A percentile compares a stretch with the other conserved stretches of the same genome.
These are phyloP conservation scores for Xylogone sp. DNA, from an alignment of 2,329 filamentous ascomycete genomes.

Conservation along the genomic window DNA sequence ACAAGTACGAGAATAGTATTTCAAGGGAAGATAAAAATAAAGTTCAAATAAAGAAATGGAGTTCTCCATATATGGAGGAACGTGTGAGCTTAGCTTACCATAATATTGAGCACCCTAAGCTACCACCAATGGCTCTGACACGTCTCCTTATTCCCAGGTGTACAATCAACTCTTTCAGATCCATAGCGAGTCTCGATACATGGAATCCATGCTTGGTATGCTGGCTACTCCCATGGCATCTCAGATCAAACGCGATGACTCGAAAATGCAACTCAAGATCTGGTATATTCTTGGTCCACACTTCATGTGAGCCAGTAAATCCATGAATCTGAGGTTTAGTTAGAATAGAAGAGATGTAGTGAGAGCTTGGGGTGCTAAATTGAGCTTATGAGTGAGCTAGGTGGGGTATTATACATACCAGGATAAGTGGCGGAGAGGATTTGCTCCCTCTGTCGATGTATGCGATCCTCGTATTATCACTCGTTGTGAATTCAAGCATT, in stretches of 20 bases:
- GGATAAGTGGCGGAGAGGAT: constrained; percentile 4
- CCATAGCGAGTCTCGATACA: constrained; percentile 26
- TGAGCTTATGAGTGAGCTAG: too few relatives aligned
- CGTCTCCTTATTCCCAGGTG: constrained; percentile 6
- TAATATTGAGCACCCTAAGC: constrained; percentile 26
- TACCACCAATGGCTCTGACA: constrained; percentile 21
- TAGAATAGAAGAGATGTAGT: neutral
- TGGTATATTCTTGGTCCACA: constrained; percentile 26
- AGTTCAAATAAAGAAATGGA: too few relatives aligned
- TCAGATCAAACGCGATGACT: constrained; percentile 25
- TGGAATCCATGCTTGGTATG: constrained; percentile 26
- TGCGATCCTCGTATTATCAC: neutral
- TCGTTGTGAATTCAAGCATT: neutral
- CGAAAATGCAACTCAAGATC: constrained; percentile 16
- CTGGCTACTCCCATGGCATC: constrained; percentile 24
- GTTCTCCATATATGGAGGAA: neutral
- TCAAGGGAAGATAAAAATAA: too few relatives aligned
- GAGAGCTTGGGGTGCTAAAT: too few relatives aligned
- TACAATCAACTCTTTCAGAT: constrained; percentile 21
- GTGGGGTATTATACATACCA: neutral
- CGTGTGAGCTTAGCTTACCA: constrained; percentile 15
- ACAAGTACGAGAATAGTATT: too few relatives aligned
- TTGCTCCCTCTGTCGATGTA: neutral
- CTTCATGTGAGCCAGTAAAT: constrained; percentile 27
- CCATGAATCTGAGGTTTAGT: constrained; percentile 25